Evolutionary conservation across 2,329 filamentous ascomycete genomes (phyloP), one percentile per base, ranked within the genome.

Genomic region (Amylocarpus encephaloides): DNA sequence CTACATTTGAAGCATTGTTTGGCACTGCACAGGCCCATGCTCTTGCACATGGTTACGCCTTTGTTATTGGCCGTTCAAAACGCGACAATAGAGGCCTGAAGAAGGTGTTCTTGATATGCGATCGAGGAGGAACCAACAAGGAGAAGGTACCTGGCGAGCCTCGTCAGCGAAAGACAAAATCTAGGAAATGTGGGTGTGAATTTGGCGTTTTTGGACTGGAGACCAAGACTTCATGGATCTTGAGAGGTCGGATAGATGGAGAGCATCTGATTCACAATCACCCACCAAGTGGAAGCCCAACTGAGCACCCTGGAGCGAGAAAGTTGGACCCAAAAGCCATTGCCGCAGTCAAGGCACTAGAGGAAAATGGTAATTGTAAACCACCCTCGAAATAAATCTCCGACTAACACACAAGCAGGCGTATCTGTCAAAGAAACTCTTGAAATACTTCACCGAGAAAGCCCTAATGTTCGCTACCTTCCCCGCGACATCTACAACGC

Each of bases 201-300:
- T 85, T 85, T 64, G 81, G 81, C n/a, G 83, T 85, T 64, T 85
- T 84, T 56, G 81, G 81, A 49, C 80, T 85, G 35, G 81, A 85
- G 64, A 79, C 83, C 61, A 73, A 81, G 52, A 83, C 79, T 0
- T 79, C 84, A 58, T 85, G 81, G 81, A 80, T 79, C 0, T 77
- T 85, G 51, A 74, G 81, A 46, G 84, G 83, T 60, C 76, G 81
- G 4, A 81, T 81, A 2, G 77, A 83, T 54, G 66, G 71, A 5
- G 62, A 71, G 46, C 80, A 84, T 61, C 67, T 83, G 36, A 67
- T 72, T 49, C 81, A 85, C 64, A 85, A 85, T 59, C 81, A 85
- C 59, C 78, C 78, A 0, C 80, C 81, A 1, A 85, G 81, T 60
- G 80, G 84, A 63, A 83, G 80, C 61, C 80, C 80, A 2, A 75